These are phyloP conservation scores for Botrytis byssoidea DNA, from an alignment of 2,329 filamentous ascomycete species.

Conservation along the genomic window DNA sequence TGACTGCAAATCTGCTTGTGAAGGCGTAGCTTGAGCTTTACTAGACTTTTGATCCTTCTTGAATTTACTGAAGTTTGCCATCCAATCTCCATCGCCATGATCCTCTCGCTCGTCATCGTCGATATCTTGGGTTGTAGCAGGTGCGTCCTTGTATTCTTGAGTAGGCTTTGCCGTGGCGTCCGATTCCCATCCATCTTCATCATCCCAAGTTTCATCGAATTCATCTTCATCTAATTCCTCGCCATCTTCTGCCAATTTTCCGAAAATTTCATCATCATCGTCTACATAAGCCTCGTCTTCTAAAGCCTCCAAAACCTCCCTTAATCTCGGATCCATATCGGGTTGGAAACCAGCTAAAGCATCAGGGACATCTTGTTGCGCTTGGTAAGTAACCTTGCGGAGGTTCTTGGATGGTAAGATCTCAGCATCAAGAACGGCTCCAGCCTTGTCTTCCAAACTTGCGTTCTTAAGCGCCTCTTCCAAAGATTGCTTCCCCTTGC, in stretches of 20 bases:
- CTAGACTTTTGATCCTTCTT: slow-evolving; percentile 72
- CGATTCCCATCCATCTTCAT: slow-evolving; percentile 81
- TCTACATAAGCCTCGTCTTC: slow-evolving; percentile 96
- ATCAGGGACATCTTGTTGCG: slow-evolving; percentile 90
- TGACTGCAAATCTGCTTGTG: slow-evolving; percentile 64
- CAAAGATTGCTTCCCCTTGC: slow-evolving; percentile 71
- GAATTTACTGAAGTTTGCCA: slow-evolving; percentile 91
- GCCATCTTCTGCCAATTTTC: slow-evolving; percentile 65
- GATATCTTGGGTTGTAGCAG: slow-evolving; percentile 43
- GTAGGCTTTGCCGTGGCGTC: slow-evolving; percentile 81
- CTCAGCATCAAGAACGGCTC: slow-evolving; percentile 67
- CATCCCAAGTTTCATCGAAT: slow-evolving; percentile 66
- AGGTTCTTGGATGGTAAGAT: slow-evolving; percentile 79
- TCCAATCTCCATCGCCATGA: slow-evolving; percentile 74
- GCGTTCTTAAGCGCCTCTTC: slow-evolving; percentile 76
- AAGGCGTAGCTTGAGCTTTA: slow-evolving; percentile 43
- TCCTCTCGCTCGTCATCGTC: slow-evolving; percentile 58
- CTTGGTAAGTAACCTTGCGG: slow-evolving; percentile 76
- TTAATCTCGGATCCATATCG: slow-evolving; percentile 91
- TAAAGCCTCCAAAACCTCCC: slow-evolving; percentile 88
- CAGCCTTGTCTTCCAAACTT: slow-evolving; percentile 53
- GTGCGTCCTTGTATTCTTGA: slow-evolving; percentile 51
- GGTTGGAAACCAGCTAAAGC: slow-evolving; percentile 91
- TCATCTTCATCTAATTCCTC: slow-evolving; percentile 75
- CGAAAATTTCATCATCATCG: slow-evolving; percentile 79